Conservation (phyloP, 1,284 basidiomycete species). For the Melanopsichium pennsylvanicum region DNA sequence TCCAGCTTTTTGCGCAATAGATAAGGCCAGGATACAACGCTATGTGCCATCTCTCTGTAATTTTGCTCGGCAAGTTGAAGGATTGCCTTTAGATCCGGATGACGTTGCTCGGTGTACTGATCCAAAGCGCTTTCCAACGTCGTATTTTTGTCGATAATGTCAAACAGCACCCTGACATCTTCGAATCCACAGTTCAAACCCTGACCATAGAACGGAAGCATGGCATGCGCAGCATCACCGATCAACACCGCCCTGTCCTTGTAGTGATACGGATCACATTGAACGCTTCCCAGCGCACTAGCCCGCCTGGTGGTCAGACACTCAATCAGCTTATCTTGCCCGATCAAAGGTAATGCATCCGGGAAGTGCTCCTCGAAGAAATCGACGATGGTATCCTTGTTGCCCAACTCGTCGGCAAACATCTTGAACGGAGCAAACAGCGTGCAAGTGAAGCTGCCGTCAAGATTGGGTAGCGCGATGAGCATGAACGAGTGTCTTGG, state of each 20-base stretch:
- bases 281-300: conserved; percentile 87
- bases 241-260: conserved; percentile 85
- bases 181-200: conserved; percentile 97
- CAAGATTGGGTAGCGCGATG: conserved; percentile 84
- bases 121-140: conserved; percentile 75
- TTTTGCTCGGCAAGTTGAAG: conserved; percentile 90
- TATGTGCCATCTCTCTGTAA: conserved; percentile 94
- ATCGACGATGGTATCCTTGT: conserved; percentile 71
- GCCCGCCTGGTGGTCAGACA: conserved; percentile 84
- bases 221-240: conserved; percentile 93
- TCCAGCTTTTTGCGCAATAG: conserved; percentile 83
- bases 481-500: conserved; percentile 98
- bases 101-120: conserved; percentile 80
- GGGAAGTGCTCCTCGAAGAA: conserved; percentile 89
- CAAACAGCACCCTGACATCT: conserved; percentile 87
- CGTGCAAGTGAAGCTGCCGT: conserved; percentile 72
- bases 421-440: conserved; percentile 87
- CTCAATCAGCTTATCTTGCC: conserved; percentile 77
- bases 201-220: conserved; percentile 97
- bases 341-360: conserved; percentile 83
- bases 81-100: conserved; percentile 88
- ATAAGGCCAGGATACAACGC: conserved; percentile 83
- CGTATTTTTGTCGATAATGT: conserved; percentile 71
- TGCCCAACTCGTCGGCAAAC: conserved; percentile 70
- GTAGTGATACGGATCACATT: conserved; percentile 89